phyloP scores from a whole-genome alignment of 371 early-diverging fungal species.

The Synchytrium microbalum region DNA sequence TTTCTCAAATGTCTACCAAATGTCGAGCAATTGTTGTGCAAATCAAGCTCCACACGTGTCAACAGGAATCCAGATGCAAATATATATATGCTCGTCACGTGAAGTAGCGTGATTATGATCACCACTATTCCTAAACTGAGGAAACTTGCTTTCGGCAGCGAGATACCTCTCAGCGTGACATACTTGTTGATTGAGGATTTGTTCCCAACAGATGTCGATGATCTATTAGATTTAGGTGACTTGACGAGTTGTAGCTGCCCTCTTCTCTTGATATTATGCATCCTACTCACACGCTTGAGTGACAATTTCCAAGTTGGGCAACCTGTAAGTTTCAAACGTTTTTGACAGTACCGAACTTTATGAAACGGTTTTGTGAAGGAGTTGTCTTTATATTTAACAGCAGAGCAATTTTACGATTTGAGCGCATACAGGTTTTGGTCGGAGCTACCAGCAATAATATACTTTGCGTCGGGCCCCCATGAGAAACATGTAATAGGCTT shows the following conservation, averaged over 20 bases:
- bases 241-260: not conserved
- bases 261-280: not conserved
- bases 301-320: too few species aligned
- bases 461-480: constrained; percentile 31
- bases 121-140: not conserved
- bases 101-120: constrained; percentile 6
- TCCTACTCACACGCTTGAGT: not conserved
- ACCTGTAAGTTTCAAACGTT: too few species aligned
- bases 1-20: not conserved
- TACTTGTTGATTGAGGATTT: too few species aligned
- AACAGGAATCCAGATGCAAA: constrained; percentile 79
- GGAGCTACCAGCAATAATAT: constrained; percentile 20
- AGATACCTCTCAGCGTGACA: not conserved
- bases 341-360: too few species aligned
- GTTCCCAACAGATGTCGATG: too few species aligned
- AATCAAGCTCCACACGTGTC: constrained; percentile 61
- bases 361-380: too few species aligned
- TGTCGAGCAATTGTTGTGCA: constrained; percentile 39
- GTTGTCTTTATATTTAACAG: too few species aligned
- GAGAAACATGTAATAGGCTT: constrained; percentile 54
- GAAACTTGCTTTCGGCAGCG: not conserved
- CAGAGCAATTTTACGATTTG: too few species aligned
- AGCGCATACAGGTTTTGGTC: constrained; percentile 32
- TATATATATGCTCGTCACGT: constrained; percentile 45
- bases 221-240: not conserved